Conservation (phyloP, 108 stramenopile genomes). For the Skeletonema costatum region DNA sequence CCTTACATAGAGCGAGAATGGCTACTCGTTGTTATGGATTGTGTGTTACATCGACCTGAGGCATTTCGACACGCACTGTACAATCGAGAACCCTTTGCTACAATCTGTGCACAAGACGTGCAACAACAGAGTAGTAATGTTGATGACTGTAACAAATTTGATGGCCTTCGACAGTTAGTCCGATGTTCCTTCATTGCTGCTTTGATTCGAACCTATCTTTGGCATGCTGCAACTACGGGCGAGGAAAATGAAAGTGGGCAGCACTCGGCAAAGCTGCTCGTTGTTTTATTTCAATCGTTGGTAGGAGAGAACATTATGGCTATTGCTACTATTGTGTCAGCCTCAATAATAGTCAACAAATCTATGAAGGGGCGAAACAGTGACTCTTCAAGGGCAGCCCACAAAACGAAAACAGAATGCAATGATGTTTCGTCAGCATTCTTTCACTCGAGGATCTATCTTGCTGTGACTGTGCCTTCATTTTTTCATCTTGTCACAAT, state of each 20-base stretch:
- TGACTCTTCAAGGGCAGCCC: neutral
- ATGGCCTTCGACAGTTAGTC: neutral
- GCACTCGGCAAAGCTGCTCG: neutral
- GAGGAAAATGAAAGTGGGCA: neutral
- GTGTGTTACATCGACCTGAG: constrained; percentile 55
- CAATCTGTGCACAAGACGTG: neutral
- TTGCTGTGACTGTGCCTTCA: constrained; percentile 43
- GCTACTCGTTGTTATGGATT: constrained; percentile 64
- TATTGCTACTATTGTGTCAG: neutral
- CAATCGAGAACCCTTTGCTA: constrained; percentile 33
- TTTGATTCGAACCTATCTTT: constrained; percentile 5
- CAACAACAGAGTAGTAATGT: neutral
- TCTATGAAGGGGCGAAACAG: neutral
- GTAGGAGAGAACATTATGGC: constrained; percentile 4
- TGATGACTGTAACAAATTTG: neutral
- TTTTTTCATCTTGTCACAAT: constrained; percentile 52
- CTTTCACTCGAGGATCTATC: constrained; percentile 36
- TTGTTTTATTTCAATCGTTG: neutral
- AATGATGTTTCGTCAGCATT: neutral
- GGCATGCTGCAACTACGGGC: neutral
- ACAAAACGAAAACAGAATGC: neutral
- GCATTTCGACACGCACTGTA: constrained; percentile 71
- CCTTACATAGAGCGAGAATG: constrained; percentile 77
- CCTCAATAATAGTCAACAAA: neutral
- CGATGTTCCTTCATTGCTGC: neutral